Conservation (phyloP, 2,329 filamentous ascomycete genomes). For the Taxawa tesnikishii region DNA sequence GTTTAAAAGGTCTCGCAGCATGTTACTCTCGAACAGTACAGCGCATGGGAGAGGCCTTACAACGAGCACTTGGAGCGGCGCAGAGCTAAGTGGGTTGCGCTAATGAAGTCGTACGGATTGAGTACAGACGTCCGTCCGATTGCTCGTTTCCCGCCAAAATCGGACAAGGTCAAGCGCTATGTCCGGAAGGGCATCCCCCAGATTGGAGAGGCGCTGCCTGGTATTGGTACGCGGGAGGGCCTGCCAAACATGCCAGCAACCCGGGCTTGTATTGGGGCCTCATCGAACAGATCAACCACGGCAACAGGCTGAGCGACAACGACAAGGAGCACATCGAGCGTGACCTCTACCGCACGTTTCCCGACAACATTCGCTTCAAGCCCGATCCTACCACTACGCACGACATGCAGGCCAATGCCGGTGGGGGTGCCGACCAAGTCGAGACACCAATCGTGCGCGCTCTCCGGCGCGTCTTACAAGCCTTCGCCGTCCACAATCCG, state of each 20-base stretch:
- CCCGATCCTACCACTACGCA: conserved; percentile 35
- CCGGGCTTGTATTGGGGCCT: conserved; percentile 65
- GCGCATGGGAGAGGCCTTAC: conserved; percentile 68
- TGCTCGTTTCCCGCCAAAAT: conserved; percentile 65
- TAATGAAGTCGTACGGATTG: conserved; percentile 25
- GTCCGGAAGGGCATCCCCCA: conserved; percentile 82
- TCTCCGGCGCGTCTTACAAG: conserved; percentile 73
- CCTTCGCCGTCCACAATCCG: conserved; percentile 84
- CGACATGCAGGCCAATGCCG: conserved; percentile 16
- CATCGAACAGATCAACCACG: conserved; percentile 52
- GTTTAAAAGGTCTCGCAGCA: conserved; percentile 83
- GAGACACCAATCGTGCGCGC: conserved; percentile 73
- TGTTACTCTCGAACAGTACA: conserved; percentile 63
- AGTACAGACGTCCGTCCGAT: conserved; percentile 55
- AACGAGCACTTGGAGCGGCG: conserved; percentile 62
- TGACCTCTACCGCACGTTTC: conserved; percentile 86
- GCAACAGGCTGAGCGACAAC: conserved; percentile 46
- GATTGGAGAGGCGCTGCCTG: conserved; percentile 92
- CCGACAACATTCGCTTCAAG: conserved; percentile 86
- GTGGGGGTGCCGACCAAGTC: conserved; percentile 43
- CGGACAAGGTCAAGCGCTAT: conserved; percentile 76
- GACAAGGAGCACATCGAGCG: conserved; percentile 88
- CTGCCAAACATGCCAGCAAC: conserved; percentile 63
- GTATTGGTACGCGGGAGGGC: conserved; percentile 92
- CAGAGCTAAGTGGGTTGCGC: conserved; percentile 66